These are phyloP conservation scores for Fusarium sp. DNA, from an alignment of 2,329 filamentous ascomycete genomes.

Conservation along the genomic window DNA sequence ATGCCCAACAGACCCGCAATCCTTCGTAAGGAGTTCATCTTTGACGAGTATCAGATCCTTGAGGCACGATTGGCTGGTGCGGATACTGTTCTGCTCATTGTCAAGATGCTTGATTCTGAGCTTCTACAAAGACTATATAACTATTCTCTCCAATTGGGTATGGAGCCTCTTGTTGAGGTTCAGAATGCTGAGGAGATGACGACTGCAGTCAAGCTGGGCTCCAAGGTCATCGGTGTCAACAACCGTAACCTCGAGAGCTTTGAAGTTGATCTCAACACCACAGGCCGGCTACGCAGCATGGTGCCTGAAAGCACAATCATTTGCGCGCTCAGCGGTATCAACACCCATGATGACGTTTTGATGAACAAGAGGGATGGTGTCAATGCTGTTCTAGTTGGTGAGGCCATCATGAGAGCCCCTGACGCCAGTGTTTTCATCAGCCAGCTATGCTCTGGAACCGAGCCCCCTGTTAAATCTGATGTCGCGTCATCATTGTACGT, in stretches of 20 bases:
- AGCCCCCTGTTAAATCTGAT: slow-evolving; percentile 48
- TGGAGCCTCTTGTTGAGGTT: slow-evolving; percentile 98
- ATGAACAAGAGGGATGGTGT: slow-evolving; percentile 90
- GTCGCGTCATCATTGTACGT: slow-evolving; percentile 69
- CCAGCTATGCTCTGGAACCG: slow-evolving; percentile 75
- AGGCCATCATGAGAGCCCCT: slow-evolving; percentile 92
- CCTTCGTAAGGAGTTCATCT: slow-evolving; percentile 95
- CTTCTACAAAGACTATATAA: slow-evolving; percentile 82
- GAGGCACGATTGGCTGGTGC: slow-evolving; percentile 93
- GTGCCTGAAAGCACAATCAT: slow-evolving; percentile 88
- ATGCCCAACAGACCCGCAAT: slow-evolving; percentile 94
- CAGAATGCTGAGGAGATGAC: slow-evolving; percentile 95
- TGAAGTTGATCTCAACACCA: slow-evolving; percentile 94
- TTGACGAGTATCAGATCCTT: slow-evolving; percentile 97
- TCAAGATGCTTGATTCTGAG: slow-evolving; percentile 91
- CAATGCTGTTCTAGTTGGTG: slow-evolving; percentile 91
- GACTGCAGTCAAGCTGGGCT: slow-evolving; percentile 83
- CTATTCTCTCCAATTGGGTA: slow-evolving; percentile 89
- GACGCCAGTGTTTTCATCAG: slow-evolving; percentile 86
- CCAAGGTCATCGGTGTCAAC: slow-evolving; percentile 95
- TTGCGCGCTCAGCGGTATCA: slow-evolving; percentile 94
- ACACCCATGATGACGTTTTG: slow-evolving; percentile 85
- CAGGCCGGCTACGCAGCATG: slow-evolving; percentile 85
- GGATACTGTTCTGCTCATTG: slow-evolving; percentile 93
- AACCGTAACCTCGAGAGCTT: slow-evolving; percentile 97